Evolutionary conservation across 192 early-diverging fungal genomes (phyloP).

Genomic region (Thamnidium elegans): DNA sequence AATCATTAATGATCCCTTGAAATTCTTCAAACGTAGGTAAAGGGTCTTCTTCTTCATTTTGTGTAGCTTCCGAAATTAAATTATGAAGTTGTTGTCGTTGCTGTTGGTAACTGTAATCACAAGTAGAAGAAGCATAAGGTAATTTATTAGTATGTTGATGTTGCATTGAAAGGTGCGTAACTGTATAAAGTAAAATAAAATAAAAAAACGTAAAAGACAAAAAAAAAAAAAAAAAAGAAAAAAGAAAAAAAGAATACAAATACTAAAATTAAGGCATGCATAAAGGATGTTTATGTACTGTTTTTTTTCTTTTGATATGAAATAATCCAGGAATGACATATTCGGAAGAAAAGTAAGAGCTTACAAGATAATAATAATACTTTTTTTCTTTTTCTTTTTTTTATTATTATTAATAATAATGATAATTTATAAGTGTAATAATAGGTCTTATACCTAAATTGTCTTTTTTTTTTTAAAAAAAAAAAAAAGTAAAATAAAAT

Average conservation of each 20-base stretch:
- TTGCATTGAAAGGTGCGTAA: neutral
- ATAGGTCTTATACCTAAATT: no score
- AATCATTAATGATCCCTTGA: conserved; percentile 39
- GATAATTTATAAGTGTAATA: no score
- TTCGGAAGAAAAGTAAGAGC: conserved; percentile 20
- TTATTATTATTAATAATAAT: no score
- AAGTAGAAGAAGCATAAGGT: neutral
- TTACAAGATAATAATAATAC: conserved; percentile 8
- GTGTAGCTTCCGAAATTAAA: neutral
- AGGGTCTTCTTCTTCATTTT: conserved; percentile 24
- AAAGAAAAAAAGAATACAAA: neutral
- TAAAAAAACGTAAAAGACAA: neutral
- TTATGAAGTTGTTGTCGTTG: neutral
- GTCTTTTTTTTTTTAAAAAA: no score
- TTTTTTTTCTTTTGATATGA: conserved; percentile 2
- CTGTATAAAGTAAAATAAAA: neutral
- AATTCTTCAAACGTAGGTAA: conserved; percentile 47
- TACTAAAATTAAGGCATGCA: neutral
- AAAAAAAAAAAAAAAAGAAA: conserved; percentile 4
- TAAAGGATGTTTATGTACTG: neutral
- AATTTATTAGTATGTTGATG: neutral
- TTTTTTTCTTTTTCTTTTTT: neutral
- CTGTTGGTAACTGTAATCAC: neutral
- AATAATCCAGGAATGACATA: conserved; percentile 6
- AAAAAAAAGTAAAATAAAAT: no score